Base-by-base conservation (phyloP, 2,329 filamentous ascomycete species). In the Chaetomiaceae sp. region DNA sequence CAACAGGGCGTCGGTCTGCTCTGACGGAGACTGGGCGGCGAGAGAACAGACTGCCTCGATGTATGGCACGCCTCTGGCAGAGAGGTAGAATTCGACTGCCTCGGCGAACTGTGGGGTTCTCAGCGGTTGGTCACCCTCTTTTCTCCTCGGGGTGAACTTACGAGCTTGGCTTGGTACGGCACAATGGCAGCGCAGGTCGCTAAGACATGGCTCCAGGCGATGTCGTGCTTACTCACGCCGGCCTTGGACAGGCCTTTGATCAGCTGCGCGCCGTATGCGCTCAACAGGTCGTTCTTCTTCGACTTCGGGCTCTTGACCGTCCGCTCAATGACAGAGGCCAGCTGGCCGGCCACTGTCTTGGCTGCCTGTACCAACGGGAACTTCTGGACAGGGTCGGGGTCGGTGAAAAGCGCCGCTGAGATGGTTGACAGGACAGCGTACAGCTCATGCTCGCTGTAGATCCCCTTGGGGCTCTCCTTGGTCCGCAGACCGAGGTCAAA, bases 41-140 rank as follows among this genome's bases (percentile, higher is more conserved):
- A 87, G 72, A 17, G 72, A 71, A 60, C 85, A 77, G 51, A 91
- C 76, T 39, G 83, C 80, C 0, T 79, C 72, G 0, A 87, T 68
- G 62, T 89, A 74, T 12, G 72, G 60, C 51, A 74, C 69, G 60
- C 82, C 80, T 29, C 79, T 70, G 3, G 77, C 72, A 0, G 80
- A 79, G 5, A 91, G 76, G 65, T 87, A 91, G 70, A 81, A 90
- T 65, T 91, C 87, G 17, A 90, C 74, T 2, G 86, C 77, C 71
- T 88, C 85, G 1, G 85, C 82, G 65, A 91, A 89, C 76, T 84
- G 56, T 11, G n/a, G 9, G 1, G 7, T 1, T 1, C 20, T 51
- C 70, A 40, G 45, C 6, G 2, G 34, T 44, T 15, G 6, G 19
- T 4, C 6, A 8, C 7, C 8, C 20, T 6, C 17, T 22, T 7